Percentiles rank a stretch among this genome's conserved stretches.
These are phyloP conservation scores for Leucosporidium creatinivorum DNA, from an alignment of 768 basidiomycete species.

Conservation along the genomic window DNA sequence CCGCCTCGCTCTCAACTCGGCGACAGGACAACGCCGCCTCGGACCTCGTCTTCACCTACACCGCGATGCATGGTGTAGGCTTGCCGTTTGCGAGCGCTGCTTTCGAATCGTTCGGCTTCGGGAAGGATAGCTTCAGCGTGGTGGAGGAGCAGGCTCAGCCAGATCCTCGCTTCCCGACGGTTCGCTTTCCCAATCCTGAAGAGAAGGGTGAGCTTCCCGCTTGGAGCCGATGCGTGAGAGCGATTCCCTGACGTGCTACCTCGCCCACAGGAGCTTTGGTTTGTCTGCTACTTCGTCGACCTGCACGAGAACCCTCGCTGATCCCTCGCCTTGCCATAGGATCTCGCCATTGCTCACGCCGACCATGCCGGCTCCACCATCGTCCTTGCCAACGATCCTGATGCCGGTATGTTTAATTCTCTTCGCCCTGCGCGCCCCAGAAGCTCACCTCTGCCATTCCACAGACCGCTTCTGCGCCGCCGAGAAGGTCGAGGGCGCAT, in stretches of 20 bases:
- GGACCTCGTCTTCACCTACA: slow-evolving; percentile 64
- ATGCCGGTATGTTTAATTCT: slow-evolving; percentile 65
- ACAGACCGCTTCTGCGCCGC: slow-evolving; percentile 22
- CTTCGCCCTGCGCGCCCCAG: slow-evolving; percentile 60
- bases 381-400: slow-evolving; percentile 82
- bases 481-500: slow-evolving; percentile 38
- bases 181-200: slow-evolving; percentile 80
- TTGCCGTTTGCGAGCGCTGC: slow-evolving; percentile 56
- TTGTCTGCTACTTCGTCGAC: no score
- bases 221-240: background rate
- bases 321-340: slow-evolving; percentile 45
- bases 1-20: slow-evolving; percentile 35
- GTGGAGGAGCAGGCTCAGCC: slow-evolving; percentile 63
- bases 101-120: slow-evolving; percentile 56
- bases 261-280: no score
- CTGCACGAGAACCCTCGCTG: background rate
- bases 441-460: slow-evolving; percentile 16
- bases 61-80: slow-evolving; percentile 85
- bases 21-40: slow-evolving; percentile 42
- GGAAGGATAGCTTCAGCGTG: slow-evolving; percentile 47
- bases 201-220: slow-evolving; percentile 57
- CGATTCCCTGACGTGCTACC: no score
- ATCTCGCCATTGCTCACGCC: slow-evolving; percentile 63
- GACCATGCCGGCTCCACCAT: slow-evolving; percentile 51
- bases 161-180: slow-evolving; percentile 79